phyloP scores from a whole-genome alignment of 1,139 yeast species.

The Sugiyamaella japonica region DNA sequence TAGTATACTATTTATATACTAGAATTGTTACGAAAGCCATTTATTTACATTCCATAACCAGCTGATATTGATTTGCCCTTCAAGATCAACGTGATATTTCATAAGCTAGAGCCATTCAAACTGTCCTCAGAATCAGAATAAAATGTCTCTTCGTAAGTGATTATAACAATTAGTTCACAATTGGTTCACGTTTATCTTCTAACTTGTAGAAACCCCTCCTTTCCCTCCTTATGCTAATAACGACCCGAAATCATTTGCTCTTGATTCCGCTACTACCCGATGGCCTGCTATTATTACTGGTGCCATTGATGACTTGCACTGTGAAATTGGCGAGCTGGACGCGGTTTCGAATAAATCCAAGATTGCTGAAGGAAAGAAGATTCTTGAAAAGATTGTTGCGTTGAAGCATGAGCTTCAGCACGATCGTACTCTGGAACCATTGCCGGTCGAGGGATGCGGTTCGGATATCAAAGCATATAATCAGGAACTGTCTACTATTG shows the following conservation, averaged over 20 bases:
- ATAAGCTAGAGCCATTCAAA: too few relatives aligned
- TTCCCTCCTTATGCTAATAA: constrained; percentile 50
- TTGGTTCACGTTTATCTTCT: background rate
- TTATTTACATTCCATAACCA: background rate
- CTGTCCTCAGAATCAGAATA: background rate
- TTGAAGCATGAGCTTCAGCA: constrained; percentile 40
- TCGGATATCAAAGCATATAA: constrained; percentile 40
- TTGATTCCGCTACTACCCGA: constrained; percentile 70
- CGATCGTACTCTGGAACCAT: constrained; percentile 32
- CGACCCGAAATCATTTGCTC: constrained; percentile 78
- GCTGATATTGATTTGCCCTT: background rate
- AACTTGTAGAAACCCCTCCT: constrained; percentile 26
- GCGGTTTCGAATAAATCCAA: constrained; percentile 33
- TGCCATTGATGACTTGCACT: constrained; percentile 59
- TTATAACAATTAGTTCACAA: background rate
- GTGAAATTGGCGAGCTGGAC: constrained; percentile 36
- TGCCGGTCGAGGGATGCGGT: constrained; percentile 30
- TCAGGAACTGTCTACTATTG: constrained; percentile 46
- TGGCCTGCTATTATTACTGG: constrained; percentile 85
- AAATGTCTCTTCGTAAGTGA: constrained; percentile 11
- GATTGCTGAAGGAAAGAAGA: constrained; percentile 40
- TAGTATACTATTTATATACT: background rate
- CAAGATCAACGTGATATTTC: too few relatives aligned
- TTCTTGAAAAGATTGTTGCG: constrained; percentile 41
- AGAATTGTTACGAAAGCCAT: too few relatives aligned